A percentile compares a stretch with the other conserved stretches of the same genome.
phyloP scores from a whole-genome alignment of 106 monocot species.

The Dioscorea dumetorum region DNA sequence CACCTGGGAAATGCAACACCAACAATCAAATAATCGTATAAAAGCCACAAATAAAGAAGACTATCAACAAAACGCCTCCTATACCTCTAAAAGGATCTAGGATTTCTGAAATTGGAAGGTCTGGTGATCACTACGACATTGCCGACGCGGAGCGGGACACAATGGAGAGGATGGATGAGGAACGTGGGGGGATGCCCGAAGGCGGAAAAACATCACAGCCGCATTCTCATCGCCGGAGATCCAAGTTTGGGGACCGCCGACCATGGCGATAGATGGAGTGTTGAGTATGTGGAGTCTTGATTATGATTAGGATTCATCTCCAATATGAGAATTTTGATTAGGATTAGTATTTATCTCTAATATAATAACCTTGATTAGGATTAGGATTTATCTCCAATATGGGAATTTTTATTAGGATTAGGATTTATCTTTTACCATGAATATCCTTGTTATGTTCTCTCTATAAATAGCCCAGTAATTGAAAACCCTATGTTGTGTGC shows the following conservation, averaged over 20 bases:
- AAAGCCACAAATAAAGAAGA: background rate
- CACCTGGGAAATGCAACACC: conserved; percentile 24
- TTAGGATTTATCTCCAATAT: no score
- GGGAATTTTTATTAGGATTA: no score
- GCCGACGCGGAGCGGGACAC: conserved; percentile 67
- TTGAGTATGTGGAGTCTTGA: no score
- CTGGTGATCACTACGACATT: conserved; percentile 89
- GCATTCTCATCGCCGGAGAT: conserved; percentile 59
- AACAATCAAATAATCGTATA: background rate
- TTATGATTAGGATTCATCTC: no score
- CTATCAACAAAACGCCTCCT: no score
- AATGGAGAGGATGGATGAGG: conserved; percentile 75
- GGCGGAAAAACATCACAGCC: conserved; percentile 30
- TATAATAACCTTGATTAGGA: no score
- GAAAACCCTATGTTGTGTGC: no score
- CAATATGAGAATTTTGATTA: no score
- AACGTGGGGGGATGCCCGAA: conserved; percentile 42
- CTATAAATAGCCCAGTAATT: no score
- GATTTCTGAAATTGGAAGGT: conserved; percentile 81
- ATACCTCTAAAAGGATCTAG: conserved; percentile 65
- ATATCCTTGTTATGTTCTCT: no score
- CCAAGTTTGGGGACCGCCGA: conserved; percentile 37
- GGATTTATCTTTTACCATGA: no score
- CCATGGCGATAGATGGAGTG: background rate
- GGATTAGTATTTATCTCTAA: no score